Evolutionary conservation across 1,284 basidiomycete genomes (phyloP).

Genomic region (Pterula multifida): DNA sequence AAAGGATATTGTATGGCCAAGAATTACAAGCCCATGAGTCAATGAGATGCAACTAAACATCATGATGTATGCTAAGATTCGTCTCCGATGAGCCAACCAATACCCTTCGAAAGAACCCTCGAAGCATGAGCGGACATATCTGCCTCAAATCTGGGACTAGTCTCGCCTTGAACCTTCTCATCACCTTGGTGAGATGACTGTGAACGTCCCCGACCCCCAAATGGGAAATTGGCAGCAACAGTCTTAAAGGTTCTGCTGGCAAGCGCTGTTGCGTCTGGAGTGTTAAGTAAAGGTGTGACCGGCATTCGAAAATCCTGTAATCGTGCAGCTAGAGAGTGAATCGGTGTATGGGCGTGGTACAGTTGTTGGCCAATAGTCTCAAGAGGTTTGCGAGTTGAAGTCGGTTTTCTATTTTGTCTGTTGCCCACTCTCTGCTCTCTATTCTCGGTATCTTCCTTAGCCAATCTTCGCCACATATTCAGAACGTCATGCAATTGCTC

Average conservation of each 20-base stretch:
- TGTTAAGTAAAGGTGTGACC: constrained; percentile 47
- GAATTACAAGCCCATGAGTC: too few relatives aligned
- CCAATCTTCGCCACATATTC: constrained; percentile 56
- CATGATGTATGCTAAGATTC: too few relatives aligned
- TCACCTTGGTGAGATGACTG: constrained; percentile 28
- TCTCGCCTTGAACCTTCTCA: constrained; percentile 27
- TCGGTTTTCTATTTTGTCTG: constrained; percentile 16
- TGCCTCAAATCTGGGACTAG: constrained; percentile 31
- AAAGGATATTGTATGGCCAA: too few relatives aligned
- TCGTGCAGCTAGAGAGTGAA: constrained; percentile 41
- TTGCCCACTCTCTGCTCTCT: constrained; percentile 30
- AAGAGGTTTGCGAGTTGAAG: constrained; percentile 11
- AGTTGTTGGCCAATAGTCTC: constrained; percentile 12
- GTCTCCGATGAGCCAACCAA: constrained; percentile 80
- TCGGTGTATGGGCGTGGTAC: constrained; percentile 20
- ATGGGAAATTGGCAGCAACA: constrained; percentile 71
- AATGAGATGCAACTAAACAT: too few relatives aligned
- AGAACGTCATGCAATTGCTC: constrained; percentile 69
- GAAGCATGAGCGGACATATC: constrained; percentile 64
- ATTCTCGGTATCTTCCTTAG: constrained; percentile 45
- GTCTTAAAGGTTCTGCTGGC: constrained; percentile 63
- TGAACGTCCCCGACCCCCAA: constrained; percentile 39
- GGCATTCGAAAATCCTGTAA: constrained; percentile 55
- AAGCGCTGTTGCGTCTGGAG: constrained; percentile 61
- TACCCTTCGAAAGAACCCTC: constrained; percentile 65